These are phyloP conservation scores for Saprolegnia parasitica DNA, from an alignment of 352 stramenopile species.

Conservation along the genomic window DNA sequence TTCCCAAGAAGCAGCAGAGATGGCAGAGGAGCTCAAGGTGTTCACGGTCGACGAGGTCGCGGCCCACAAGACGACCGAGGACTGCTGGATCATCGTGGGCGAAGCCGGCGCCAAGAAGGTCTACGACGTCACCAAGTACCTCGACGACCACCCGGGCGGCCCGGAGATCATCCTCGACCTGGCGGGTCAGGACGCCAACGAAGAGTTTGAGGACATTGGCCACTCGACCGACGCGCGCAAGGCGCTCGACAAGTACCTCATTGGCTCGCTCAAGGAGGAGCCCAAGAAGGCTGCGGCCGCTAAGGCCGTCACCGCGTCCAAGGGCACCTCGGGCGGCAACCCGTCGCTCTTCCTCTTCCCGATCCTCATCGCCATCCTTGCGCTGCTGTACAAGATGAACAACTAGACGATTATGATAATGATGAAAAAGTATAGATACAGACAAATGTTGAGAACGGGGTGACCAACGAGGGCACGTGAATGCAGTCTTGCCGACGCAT, in stretches of 20 bases:
- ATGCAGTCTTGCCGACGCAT: too few species aligned
- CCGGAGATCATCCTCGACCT: constrained; percentile 96
- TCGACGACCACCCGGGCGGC: constrained; percentile 98
- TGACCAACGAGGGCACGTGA: too few species aligned
- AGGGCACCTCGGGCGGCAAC: constrained; percentile 2
- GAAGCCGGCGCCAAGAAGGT: constrained; percentile 83
- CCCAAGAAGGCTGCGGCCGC: constrained; percentile 32
- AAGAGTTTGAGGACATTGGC: constrained; percentile 96
- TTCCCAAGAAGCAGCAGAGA: neutral
- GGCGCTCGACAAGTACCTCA: constrained; percentile 90
- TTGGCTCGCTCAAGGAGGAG: constrained; percentile 87
- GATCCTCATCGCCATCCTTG: constrained; percentile 4
- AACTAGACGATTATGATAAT: neutral
- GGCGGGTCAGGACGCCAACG: constrained; percentile 88
- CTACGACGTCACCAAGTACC: constrained; percentile 97
- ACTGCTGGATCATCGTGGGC: constrained; percentile 86
- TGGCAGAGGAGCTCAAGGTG: constrained; percentile 39
- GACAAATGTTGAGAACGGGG: too few species aligned
- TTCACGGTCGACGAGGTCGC: constrained; percentile 93
- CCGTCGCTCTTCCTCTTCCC: neutral
- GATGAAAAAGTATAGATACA: too few species aligned
- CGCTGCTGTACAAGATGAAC: constrained; percentile 10
- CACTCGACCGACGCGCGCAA: constrained; percentile 95
- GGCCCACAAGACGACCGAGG: constrained; percentile 71
- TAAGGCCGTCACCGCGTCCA: neutral